Conservation (phyloP, 805 yeast genomes). For the Sugiyamaella valdiviana region DNA sequence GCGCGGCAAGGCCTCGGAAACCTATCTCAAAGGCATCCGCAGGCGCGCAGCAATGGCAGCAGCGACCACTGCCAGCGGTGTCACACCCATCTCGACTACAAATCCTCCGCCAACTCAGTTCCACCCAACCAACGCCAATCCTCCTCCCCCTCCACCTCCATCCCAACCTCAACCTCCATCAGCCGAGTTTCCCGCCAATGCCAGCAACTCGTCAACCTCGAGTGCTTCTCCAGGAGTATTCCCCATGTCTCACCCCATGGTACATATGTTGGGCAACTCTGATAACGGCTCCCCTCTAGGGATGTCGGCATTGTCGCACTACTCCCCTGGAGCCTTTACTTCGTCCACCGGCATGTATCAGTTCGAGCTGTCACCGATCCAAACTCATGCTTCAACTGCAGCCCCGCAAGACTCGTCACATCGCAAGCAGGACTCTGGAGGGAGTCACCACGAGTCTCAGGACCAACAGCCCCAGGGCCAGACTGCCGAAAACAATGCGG, state of each 20-base stretch:
- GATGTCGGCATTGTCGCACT: conserved; percentile 3
- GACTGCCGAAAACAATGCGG: neutral
- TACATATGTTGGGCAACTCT: neutral
- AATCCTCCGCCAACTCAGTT: neutral
- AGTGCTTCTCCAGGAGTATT: neutral
- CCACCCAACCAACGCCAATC: neutral
- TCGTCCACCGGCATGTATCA: neutral
- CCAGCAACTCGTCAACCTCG: neutral
- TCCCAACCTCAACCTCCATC: neutral
- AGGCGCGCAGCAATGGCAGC: conserved; percentile 11
- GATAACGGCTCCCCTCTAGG: conserved; percentile 1
- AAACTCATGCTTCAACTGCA: neutral
- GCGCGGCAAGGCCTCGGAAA: conserved; percentile 39
- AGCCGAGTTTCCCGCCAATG: neutral
- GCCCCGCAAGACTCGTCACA: neutral
- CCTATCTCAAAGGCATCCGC: conserved; percentile 14
- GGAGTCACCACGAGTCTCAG: neutral
- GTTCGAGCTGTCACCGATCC: neutral
- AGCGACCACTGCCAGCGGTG: conserved; percentile 1
- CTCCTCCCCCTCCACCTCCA: neutral
- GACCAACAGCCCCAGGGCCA: neutral
- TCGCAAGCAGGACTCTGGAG: neutral
- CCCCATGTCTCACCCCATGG: conserved; percentile 1
- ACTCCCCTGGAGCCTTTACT: neutral
- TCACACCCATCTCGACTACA: neutral